phyloP scores from a whole-genome alignment of 192 early-diverging fungal genomes.

The Coemansia sp. region DNA sequence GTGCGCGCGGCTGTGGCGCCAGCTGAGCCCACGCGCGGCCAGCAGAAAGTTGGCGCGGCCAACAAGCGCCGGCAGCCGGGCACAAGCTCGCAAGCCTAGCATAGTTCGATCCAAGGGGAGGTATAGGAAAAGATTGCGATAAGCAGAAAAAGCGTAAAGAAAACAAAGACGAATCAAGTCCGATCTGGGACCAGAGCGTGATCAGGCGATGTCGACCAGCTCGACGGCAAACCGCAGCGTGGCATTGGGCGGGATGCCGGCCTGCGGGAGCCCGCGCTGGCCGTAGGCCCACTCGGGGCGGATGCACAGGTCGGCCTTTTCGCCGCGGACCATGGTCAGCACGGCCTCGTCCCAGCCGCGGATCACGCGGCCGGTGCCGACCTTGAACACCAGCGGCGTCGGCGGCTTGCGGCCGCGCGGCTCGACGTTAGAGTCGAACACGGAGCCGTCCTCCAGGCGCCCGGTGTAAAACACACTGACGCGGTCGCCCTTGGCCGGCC shows the following conservation, averaged over 20 bases:
- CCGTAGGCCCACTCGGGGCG: constrained; percentile 84
- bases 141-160: background rate
- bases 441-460: constrained; percentile 61
- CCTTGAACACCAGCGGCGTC: constrained; percentile 67
- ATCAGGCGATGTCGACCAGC: constrained; percentile 54
- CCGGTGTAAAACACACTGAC: constrained; percentile 68
- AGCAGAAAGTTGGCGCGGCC: background rate
- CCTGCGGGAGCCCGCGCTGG: constrained; percentile 61
- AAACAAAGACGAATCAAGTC: background rate
- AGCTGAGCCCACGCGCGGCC: too few species aligned
- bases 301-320: constrained; percentile 78
- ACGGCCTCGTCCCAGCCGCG: constrained; percentile 83
- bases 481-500: constrained; percentile 65
- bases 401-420: constrained; percentile 59
- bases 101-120: background rate
- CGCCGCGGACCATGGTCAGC: constrained; percentile 81
- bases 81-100: background rate
- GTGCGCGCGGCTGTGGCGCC: too few species aligned
- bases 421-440: constrained; percentile 65
- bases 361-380: constrained; percentile 96
- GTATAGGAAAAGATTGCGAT: background rate
- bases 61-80: background rate
- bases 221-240: constrained; percentile 80
- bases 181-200: too few species aligned
- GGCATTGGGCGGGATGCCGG: constrained; percentile 73